Conservation (phyloP, 441 rosid species). For the Jatropha multifida region DNA sequence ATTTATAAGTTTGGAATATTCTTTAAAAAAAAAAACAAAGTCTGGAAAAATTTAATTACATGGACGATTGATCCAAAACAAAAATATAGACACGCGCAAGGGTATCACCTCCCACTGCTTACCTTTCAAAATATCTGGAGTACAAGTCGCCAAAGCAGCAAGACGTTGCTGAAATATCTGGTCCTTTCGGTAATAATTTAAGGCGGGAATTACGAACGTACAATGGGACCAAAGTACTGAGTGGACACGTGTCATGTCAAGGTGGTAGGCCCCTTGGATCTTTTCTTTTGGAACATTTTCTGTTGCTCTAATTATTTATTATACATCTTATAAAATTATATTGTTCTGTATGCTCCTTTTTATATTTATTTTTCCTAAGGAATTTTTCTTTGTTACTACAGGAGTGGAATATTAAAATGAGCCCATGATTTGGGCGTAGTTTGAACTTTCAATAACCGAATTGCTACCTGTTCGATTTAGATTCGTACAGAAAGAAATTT, state of each 20-base stretch:
- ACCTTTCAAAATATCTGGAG: background rate
- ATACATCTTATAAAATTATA: background rate
- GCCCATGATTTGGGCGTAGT: background rate
- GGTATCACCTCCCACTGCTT: background rate
- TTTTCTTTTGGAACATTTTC: background rate
- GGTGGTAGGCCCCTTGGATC: background rate
- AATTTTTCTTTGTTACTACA: too few species aligned
- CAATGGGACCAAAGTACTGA: background rate
- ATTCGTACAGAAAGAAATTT: background rate
- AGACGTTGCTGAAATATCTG: background rate
- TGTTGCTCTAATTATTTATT: background rate
- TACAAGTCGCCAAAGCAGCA: background rate
- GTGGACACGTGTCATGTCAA: background rate
- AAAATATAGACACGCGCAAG: too few species aligned
- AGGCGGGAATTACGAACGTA: background rate
- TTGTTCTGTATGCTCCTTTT: background rate
- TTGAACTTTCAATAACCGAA: background rate
- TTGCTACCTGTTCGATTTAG: background rate
- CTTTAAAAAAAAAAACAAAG: too few species aligned
- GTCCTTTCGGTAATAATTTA: background rate
- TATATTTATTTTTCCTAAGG: too few species aligned
- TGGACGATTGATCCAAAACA: too few species aligned
- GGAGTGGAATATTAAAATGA: too few species aligned
- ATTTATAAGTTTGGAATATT: too few species aligned
- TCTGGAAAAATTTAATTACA: too few species aligned